Evolutionary conservation across 768 basidiomycete species (phyloP).

Genomic region (Boletus vermiculosoides): DNA sequence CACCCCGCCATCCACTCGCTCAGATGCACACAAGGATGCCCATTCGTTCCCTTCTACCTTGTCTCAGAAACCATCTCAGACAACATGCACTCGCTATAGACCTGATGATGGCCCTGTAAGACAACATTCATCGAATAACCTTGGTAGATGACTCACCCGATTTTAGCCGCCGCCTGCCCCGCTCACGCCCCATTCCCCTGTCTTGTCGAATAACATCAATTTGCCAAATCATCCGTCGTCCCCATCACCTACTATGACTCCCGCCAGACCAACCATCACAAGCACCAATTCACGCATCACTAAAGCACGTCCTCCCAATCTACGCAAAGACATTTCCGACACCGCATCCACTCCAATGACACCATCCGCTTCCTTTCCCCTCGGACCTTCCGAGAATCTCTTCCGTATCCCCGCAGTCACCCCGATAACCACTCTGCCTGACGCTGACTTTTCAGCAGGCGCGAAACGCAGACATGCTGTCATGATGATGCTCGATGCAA

Average conservation of each 20-base stretch:
- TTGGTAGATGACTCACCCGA: conserved; percentile 5
- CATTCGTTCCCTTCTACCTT: conserved; percentile 16
- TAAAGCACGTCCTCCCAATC: conserved; percentile 28
- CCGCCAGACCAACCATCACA: conserved; percentile 14
- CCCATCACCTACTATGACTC: conserved; percentile 30
- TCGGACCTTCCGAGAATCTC: conserved; percentile 30
- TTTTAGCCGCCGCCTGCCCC: conserved; percentile 21
- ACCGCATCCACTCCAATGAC: conserved; percentile 10
- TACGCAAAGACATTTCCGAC: conserved; percentile 32
- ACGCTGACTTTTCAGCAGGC: conserved; percentile 46
- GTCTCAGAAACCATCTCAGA: conserved; percentile 20
- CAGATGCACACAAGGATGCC: conserved; percentile 21
- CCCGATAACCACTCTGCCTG: conserved; percentile 33
- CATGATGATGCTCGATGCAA: conserved; percentile 73
- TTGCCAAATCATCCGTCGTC: conserved; percentile 18
- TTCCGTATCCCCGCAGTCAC: conserved; percentile 27
- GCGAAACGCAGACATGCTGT: conserved; percentile 75
- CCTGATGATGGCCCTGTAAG: conserved; percentile 32
- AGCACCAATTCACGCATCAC: conserved; percentile 23
- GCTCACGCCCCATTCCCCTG: conserved; percentile 35
- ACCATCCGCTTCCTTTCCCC: conserved; percentile 22
- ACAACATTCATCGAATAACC: conserved; percentile 6
- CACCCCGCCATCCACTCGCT: conserved; percentile 21
- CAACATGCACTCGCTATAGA: conserved; percentile 16
- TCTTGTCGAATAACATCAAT: conserved; percentile 19